Evolutionary conservation across 2,329 filamentous ascomycete species (phyloP), one percentile per base, ranked within the genome.

Genomic region (Ambrosiella cleistominuta): DNA sequence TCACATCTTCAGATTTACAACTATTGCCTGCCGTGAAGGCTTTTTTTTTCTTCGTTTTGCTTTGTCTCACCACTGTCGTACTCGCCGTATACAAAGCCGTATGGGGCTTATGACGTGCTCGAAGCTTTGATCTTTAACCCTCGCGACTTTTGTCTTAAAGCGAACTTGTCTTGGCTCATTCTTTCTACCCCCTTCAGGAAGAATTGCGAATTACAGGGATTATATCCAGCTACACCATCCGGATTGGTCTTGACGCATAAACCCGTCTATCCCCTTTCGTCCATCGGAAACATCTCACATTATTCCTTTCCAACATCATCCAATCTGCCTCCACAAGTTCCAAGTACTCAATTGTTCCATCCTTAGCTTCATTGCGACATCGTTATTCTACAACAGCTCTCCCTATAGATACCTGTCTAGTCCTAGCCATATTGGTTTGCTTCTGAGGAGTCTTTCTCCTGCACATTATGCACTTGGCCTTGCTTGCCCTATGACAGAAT

Each of bases 91-190:
- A 47, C 8, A 47, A 7, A 47, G 44, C 5, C n/a, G 4, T 35
- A 56, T 12, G 15, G 40, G 56, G 56, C 49, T 27, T 49, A 56
- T 60, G 58, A 60, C 58, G 58, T 60, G 58, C 58, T 60, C 37
- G 17, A 38, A 54, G 58, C 54, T 57, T 60, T 53, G 58, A 60
- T 57, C 47, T 7, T 36, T 53, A 15, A 11, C 56, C 37, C 19
- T 9, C 44, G 15, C n/a, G 2, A 42, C n/a, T 11, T 37, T 17
- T 9, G 36, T 17, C 15, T 11, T 51, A 36, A 35, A 51, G 47
- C 1, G 8, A 1, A 19, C 47, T 9, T n/a, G 17, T n/a, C 27
- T 12, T 35, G 9, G 9, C 3, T 51, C 12, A 15, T 19, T 51
- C 7, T 35, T 51, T 36, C 17, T 4, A 35, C 15, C 47, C 27